These are phyloP conservation scores for Alternaria burnsii DNA, from an alignment of 2,329 filamentous ascomycete species.

Conservation along the genomic window DNA sequence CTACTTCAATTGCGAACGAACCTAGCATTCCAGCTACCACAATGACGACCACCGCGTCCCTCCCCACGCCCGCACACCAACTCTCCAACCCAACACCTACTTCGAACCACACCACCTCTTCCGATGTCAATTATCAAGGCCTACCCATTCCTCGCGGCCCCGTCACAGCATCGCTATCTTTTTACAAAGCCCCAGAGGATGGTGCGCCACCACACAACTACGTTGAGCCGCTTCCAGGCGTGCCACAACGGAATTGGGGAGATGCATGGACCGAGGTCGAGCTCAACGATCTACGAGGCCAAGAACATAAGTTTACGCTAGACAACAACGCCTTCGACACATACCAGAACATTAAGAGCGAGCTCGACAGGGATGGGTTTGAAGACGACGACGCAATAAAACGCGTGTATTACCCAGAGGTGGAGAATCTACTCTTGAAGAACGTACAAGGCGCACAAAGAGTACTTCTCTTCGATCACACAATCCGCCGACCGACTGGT, in stretches of 20 bases:
- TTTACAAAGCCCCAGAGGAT: constrained; percentile 40
- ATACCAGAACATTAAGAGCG: constrained; percentile 65
- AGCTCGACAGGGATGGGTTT: constrained; percentile 66
- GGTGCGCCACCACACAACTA: constrained; percentile 53
- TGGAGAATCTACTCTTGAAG: constrained; percentile 74
- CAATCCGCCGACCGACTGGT: constrained; percentile 74
- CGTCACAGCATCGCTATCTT: constrained; percentile 38
- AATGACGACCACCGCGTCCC: constrained; percentile 55
- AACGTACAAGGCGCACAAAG: constrained; percentile 71
- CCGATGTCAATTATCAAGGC: constrained; percentile 45
- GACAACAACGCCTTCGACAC: constrained; percentile 80
- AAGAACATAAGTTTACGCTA: constrained; percentile 71
- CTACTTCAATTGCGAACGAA: background rate
- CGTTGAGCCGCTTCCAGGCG: constrained; percentile 70
- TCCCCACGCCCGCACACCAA: constrained; percentile 55
- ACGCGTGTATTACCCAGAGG: constrained; percentile 82
- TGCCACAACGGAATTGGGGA: constrained; percentile 72
- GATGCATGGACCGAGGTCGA: constrained; percentile 59
- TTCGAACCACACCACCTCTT: constrained; percentile 34
- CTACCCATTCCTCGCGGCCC: constrained; percentile 41
- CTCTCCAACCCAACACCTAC: constrained; percentile 39
- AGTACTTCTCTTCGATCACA: constrained; percentile 86
- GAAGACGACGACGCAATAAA: constrained; percentile 73
- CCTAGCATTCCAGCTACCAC: constrained; percentile 27
- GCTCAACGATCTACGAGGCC: constrained; percentile 77